Percentiles rank a stretch among this genome's conserved stretches.
phyloP scores from a whole-genome alignment of 768 basidiomycete species.

The Galerina sulciceps region DNA sequence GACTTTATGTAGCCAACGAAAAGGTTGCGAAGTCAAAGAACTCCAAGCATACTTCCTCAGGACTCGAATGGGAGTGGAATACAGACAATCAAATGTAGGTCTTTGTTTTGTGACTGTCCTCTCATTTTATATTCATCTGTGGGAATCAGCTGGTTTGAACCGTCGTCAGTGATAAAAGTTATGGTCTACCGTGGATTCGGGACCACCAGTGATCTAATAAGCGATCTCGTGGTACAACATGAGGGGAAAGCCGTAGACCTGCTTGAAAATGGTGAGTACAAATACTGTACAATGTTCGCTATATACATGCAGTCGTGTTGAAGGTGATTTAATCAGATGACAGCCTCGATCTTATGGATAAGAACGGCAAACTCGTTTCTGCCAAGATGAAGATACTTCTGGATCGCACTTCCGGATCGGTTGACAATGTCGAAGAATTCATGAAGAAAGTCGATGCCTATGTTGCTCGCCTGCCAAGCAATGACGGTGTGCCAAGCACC shows the following conservation, averaged over 20 bases:
- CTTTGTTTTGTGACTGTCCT: background rate
- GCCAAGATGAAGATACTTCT: background rate
- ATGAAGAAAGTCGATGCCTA: no score
- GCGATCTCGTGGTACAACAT: background rate
- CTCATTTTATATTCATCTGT: background rate
- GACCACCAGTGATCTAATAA: background rate
- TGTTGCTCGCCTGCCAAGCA: no score
- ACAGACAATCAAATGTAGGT: background rate
- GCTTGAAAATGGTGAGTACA: background rate
- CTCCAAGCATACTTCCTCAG: background rate
- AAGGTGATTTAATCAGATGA: background rate
- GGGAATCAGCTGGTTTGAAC: background rate
- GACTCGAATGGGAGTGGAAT: constrained; percentile 1
- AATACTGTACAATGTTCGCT: background rate
- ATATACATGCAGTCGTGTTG: background rate
- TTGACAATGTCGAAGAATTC: no score
- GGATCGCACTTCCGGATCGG: background rate
- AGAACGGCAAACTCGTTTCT: background rate
- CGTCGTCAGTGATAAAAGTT: background rate
- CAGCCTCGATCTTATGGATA: background rate
- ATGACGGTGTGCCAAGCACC: no score
- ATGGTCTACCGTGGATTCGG: background rate
- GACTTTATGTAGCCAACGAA: background rate
- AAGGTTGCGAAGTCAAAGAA: background rate
- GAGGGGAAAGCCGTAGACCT: background rate